phyloP scores from a whole-genome alignment of 306 rosid genomes.

The apple (Malus domestica) region ASM211411v1 NC_041804.1:11180001-11180500 shows the following conservation, averaged over 20 bases:
- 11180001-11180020: conserved; percentile 26
- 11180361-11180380: conserved; percentile 78
- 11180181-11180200: conserved; percentile 68
- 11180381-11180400: conserved; percentile 80
- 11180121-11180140: conserved; percentile 73
- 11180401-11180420: conserved; percentile 70
- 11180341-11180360: conserved; percentile 74
- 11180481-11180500: background rate
- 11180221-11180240: background rate
- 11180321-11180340: background rate
- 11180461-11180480: background rate
- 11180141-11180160: conserved; percentile 75
- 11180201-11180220: conserved; percentile 22
- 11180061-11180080: conserved; percentile 22
- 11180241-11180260: background rate
- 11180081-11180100: conserved; percentile 37
- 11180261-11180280: background rate
- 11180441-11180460: conserved; percentile 44
- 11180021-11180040: conserved; percentile 10
- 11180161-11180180: conserved; percentile 64
- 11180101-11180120: conserved; percentile 61
- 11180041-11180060: conserved; percentile 19
- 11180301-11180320: background rate
- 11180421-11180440: conserved; percentile 93
- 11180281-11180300: background rate